Evolutionary conservation across 371 early-diverging fungal species (phyloP), one percentile per base, ranked within the genome.

Genomic region (Apophysomyces sp.): DNA sequence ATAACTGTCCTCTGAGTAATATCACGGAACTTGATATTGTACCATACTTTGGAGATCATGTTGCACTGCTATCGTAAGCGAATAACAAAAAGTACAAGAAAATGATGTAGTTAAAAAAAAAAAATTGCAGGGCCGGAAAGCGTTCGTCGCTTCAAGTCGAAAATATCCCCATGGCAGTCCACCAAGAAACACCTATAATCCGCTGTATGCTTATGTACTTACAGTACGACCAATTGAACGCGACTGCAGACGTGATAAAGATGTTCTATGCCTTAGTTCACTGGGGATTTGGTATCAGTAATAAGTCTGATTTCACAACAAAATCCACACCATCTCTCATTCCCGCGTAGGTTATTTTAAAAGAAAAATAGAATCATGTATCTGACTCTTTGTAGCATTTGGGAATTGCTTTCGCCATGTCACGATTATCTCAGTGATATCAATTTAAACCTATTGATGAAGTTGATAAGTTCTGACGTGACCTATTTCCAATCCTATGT

Each of bases 401-500:
- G 84, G 84, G 76, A 82, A 52, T 56, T 70, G 49, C 49, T 82
- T 2, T 51, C 71, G 9, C 82, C 84, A 3, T 24, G 63, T 2
- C 64, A 79, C 41, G 81, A 82, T 55, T 37, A 60, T 31, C 52
- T 73, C 31, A 79, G 77, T 29, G 73, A 72, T 31, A 69, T 76
- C 21, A 74, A 67, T 15, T 36, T 82, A 34, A 61, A 49, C 4
- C 40, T 84, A 15, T 32, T 84, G 11, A 80, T 84, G 79, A 76
- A 73, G 40, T 31, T 82, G n/a, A 67, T 82, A 32, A 72, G 64
- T 37, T 40, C 68, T 0, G 81, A 82, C 64, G 68, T 68, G 3
- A 31, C 61, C 0, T 65, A 64, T 51, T 78, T 84, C 53, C 78
- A 74, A 52, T 68, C 76, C 2, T 79, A 71, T 53, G 81, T 82